Evolutionary conservation across 345 rosid species (phyloP).

Genomic region (Aurinia saxatilis): DNA sequence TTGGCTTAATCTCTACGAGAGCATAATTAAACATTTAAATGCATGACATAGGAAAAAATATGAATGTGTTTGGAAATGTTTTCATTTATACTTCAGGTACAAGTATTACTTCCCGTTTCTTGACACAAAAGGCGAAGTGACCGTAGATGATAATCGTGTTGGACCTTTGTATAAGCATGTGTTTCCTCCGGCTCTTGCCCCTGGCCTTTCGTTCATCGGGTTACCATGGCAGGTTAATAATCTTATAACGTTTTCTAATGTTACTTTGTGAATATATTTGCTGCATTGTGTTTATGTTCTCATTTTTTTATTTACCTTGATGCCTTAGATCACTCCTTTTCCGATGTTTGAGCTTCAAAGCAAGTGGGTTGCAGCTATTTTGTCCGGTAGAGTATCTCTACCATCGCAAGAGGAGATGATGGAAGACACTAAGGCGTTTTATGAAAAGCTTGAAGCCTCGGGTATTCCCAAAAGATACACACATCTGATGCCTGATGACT

Average conservation of each 20-base stretch:
- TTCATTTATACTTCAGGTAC: constrained; percentile 42
- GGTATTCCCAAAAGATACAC: constrained; percentile 61
- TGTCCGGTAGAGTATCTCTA: constrained; percentile 21
- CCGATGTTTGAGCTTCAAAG: constrained; percentile 35
- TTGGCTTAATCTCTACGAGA: too few relatives aligned
- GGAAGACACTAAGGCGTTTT: constrained; percentile 45
- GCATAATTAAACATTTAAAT: not conserved
- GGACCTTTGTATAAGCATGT: constrained; percentile 81
- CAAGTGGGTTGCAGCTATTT: constrained; percentile 30
- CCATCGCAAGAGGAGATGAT: constrained; percentile 28
- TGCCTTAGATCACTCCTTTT: constrained; percentile 26
- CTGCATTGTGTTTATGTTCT: not conserved
- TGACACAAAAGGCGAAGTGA: constrained; percentile 61
- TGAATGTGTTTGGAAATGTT: not conserved
- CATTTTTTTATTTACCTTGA: not conserved
- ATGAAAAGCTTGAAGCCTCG: constrained; percentile 47
- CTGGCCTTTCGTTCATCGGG: constrained; percentile 74
- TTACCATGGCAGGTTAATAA: constrained; percentile 69
- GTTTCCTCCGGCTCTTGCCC: constrained; percentile 70
- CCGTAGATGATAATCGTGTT: constrained; percentile 75
- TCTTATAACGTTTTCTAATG: not conserved
- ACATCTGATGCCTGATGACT: constrained; percentile 40
- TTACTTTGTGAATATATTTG: not conserved
- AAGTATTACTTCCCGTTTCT: constrained; percentile 88
- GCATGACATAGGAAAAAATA: not conserved